These are phyloP conservation scores for Phytopythium chamaehyphon DNA, from an alignment of 352 stramenopile genomes.

Conservation along the genomic window DNA sequence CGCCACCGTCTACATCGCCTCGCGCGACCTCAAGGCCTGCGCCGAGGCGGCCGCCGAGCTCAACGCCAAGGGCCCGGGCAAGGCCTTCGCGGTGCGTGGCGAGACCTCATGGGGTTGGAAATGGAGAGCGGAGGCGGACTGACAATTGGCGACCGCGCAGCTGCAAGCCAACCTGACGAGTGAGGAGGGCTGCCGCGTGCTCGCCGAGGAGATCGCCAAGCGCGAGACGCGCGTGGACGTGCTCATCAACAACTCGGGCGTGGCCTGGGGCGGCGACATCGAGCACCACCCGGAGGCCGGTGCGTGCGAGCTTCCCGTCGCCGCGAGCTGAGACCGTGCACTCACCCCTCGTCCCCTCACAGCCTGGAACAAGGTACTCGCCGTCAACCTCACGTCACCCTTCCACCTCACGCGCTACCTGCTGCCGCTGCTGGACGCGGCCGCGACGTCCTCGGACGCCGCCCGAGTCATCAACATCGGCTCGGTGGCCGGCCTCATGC, in stretches of 20 bases:
- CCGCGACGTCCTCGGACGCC: constrained; percentile 34
- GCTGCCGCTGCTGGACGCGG: constrained; percentile 85
- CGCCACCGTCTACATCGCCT: constrained; percentile 92
- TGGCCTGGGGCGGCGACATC: constrained; percentile 43
- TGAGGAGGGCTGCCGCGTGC: constrained; percentile 20
- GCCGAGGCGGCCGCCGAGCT: constrained; percentile 59
- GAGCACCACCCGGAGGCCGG: constrained; percentile 24
- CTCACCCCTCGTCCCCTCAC: background rate
- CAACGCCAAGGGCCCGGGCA: constrained; percentile 46
- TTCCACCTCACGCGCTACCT: constrained; percentile 92
- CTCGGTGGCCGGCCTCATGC: constrained; percentile 73
- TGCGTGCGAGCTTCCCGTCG: constrained; percentile 17
- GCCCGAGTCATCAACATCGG: constrained; percentile 76
- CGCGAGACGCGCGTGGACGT: constrained; percentile 78
- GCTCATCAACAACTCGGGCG: constrained; percentile 92
- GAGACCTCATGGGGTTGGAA: too few relatives aligned
- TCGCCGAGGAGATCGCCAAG: constrained; percentile 71
- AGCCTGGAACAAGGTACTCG: constrained; percentile 91
- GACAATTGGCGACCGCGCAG: constrained; percentile 24
- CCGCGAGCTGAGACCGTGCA: background rate
- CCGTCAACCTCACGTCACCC: constrained; percentile 93
- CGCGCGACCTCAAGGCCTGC: constrained; percentile 81
- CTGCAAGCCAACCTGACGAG: constrained; percentile 23
- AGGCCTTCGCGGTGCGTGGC: constrained; percentile 56
- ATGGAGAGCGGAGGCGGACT: too few relatives aligned